Conservation (phyloP, 2,329 filamentous ascomycete genomes). For the Botrytis deweyae region DNA sequence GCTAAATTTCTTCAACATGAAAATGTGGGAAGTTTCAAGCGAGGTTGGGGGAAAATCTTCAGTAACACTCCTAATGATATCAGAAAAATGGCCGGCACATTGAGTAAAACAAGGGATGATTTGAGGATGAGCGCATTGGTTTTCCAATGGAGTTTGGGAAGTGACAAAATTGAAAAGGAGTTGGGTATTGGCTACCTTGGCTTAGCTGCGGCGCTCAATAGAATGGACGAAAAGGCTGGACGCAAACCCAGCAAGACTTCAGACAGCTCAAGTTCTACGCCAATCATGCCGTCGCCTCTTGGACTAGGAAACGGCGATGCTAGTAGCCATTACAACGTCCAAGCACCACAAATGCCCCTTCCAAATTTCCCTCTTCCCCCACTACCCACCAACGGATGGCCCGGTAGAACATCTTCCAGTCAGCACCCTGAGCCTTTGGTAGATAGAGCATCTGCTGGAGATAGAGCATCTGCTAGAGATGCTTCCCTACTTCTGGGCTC, state of each 20-base stretch:
- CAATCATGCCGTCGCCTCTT: background rate
- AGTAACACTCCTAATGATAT: constrained; percentile 55
- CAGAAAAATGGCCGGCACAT: constrained; percentile 56
- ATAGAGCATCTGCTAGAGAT: constrained; percentile 16
- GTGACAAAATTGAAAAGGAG: constrained; percentile 56
- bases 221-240: constrained; percentile 40
- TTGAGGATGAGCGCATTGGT: constrained; percentile 63
- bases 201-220: constrained; percentile 62
- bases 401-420: constrained; percentile 25
- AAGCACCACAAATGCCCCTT: constrained; percentile 25
- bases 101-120: constrained; percentile 59
- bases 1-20: constrained; percentile 48
- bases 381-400: constrained; percentile 21
- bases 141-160: constrained; percentile 64
- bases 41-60: constrained; percentile 63
- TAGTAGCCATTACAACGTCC: constrained; percentile 14
- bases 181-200: constrained; percentile 67
- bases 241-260: constrained; percentile 13
- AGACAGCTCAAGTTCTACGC: background rate
- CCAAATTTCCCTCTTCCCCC: constrained; percentile 20
- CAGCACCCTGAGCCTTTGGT: constrained; percentile 17
- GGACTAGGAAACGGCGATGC: background rate
- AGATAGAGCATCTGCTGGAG: constrained; percentile 15
- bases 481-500: constrained; percentile 2
- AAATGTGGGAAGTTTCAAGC: constrained; percentile 39